Evolutionary conservation across 805 yeast genomes (phyloP).

Genomic region (Maudiozyma barnettii): DNA sequence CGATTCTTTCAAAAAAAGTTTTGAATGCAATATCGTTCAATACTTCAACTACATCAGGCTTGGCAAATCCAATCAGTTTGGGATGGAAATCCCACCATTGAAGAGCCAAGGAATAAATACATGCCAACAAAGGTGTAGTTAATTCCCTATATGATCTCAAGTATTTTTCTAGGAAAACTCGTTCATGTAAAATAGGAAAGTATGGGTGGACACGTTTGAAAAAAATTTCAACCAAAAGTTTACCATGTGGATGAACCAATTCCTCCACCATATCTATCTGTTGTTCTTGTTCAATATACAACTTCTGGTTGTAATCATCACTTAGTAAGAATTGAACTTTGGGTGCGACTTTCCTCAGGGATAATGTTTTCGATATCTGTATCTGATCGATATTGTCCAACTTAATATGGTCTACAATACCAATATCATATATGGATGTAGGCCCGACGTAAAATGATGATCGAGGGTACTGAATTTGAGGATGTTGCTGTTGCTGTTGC

Average conservation of each 20-base stretch:
- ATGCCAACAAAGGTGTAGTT: constrained; percentile 82
- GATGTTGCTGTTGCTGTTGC: neutral
- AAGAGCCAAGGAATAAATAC: constrained; percentile 79
- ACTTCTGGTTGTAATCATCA: constrained; percentile 68
- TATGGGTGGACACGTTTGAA: constrained; percentile 84
- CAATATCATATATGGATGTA: constrained; percentile 72
- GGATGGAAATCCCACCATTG: constrained; percentile 87
- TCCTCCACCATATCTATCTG: constrained; percentile 79
- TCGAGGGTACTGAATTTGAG: constrained; percentile 64
- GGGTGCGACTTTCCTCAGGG: constrained; percentile 71
- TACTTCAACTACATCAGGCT: constrained; percentile 61
- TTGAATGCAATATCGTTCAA: constrained; percentile 59
- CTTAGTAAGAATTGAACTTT: constrained; percentile 66
- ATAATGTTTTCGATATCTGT: constrained; percentile 53
- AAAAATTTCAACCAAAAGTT: constrained; percentile 65
- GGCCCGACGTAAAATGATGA: constrained; percentile 86
- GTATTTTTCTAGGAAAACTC: constrained; percentile 85
- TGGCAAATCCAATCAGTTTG: constrained; percentile 59
- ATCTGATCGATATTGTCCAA: constrained; percentile 73
- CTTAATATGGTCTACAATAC: constrained; percentile 53
- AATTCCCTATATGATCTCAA: constrained; percentile 85
- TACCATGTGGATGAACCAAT: constrained; percentile 88
- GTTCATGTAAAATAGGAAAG: constrained; percentile 83
- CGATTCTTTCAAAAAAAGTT: constrained; percentile 61
- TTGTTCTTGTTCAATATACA: constrained; percentile 58